A percentile compares a stretch with the other conserved stretches of the same genome.
phyloP scores from a whole-genome alignment of 2,329 filamentous ascomycete species.

The Curvularia verruculosa region DNA sequence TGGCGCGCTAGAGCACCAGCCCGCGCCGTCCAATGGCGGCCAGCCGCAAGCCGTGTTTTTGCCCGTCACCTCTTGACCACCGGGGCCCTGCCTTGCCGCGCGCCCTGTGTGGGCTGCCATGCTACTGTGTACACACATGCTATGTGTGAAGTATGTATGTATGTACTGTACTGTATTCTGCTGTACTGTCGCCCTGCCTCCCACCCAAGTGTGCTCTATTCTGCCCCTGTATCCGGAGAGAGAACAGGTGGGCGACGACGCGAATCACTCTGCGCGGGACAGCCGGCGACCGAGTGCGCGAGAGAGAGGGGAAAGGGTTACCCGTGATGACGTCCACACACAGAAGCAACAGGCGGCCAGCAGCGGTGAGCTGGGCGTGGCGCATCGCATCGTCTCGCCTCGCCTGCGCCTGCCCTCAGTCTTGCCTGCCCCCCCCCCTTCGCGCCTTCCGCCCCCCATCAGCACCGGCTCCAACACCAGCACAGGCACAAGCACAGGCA shows the following conservation, averaged over 20 bases:
- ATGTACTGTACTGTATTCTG: too few species aligned
- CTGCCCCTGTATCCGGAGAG: too few species aligned
- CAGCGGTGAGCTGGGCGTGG: constrained; percentile 18
- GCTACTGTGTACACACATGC: too few species aligned
- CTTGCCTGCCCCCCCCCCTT: constrained; percentile 6
- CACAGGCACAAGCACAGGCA: too few species aligned
- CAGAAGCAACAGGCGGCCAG: constrained; percentile 13
- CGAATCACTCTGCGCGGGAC: too few species aligned
- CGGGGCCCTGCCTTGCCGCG: not conserved
- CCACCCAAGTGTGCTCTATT: too few species aligned
- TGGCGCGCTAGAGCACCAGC: constrained; percentile 19
- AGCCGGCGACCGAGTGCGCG: too few species aligned
- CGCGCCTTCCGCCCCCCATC: constrained; percentile 2
- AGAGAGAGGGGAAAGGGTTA: not conserved
- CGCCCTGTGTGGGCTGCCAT: not conserved
- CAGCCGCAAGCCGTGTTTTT: constrained; percentile 20
- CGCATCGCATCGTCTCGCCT: not conserved
- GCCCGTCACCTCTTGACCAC: not conserved
- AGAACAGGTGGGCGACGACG: too few species aligned
- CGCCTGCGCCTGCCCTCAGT: constrained; percentile 12
- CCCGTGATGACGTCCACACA: constrained; percentile 17
- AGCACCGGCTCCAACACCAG: not conserved
- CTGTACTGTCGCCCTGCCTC: too few species aligned
- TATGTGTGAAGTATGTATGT: not conserved
- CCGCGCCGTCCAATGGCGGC: constrained; percentile 27